Percentiles rank a stretch among this genome's conserved stretches.
phyloP scores from a whole-genome alignment of 2,329 filamentous ascomycete species.

The Alternaria sp. region DNA sequence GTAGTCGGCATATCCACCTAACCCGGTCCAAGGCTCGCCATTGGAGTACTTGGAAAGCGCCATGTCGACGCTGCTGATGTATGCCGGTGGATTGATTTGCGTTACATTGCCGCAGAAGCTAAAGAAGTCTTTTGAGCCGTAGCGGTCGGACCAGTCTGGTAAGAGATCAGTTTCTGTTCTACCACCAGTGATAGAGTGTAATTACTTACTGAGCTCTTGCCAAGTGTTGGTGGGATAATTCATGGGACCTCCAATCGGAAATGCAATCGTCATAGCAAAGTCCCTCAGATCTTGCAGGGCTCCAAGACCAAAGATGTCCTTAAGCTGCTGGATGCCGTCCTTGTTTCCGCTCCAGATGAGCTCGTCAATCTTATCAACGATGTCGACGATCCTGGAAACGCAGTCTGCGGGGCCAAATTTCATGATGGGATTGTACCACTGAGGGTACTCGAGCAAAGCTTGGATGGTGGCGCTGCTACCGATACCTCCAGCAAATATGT shows the following conservation, averaged over 20 bases:
- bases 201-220: conserved; percentile 55
- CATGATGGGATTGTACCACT: conserved; percentile 60
- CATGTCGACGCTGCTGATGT: conserved; percentile 55
- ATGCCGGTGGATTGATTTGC: conserved; percentile 52
- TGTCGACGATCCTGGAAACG: conserved; percentile 56
- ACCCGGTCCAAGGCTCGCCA: conserved; percentile 57
- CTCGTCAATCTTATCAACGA: conserved; percentile 58
- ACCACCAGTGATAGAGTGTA: neutral
- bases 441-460: conserved; percentile 52
- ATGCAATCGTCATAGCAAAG: conserved; percentile 58
- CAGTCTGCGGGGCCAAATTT: conserved; percentile 59
- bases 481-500: conserved; percentile 58
- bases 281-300: conserved; percentile 54
- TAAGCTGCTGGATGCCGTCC: conserved; percentile 53
- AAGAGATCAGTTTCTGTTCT: neutral
- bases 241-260: conserved; percentile 56
- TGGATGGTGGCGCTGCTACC: conserved; percentile 55
- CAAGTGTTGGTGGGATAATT: conserved; percentile 60
- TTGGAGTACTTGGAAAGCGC: conserved; percentile 57
- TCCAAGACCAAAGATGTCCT: conserved; percentile 57
- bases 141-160: conserved; percentile 50
- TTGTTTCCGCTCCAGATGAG: conserved; percentile 53
- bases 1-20: conserved; percentile 61
- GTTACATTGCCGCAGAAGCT: conserved; percentile 61
- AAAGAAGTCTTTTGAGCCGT: conserved; percentile 57